Evolutionary conservation across 805 yeast species (phyloP), one percentile per base, ranked within the genome.

Genomic region (Sporopachydermia quercuum): DNA sequence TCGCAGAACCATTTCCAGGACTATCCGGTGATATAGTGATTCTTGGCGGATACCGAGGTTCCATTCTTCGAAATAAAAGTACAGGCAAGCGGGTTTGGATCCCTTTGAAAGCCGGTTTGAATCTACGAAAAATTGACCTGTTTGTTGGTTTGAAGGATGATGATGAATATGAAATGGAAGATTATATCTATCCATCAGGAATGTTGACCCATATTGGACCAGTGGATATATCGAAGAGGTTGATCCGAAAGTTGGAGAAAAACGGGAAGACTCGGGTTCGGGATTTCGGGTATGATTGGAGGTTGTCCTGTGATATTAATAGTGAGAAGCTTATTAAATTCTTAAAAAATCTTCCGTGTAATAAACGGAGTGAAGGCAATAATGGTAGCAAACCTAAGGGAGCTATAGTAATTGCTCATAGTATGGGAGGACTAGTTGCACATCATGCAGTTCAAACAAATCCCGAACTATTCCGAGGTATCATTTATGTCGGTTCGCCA

Each of bases 231-330:
- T 70, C 85, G 39, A 68, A 68, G 44, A 70, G 67, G 47, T 60
- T 87, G 41, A 66, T 80, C 38, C 67, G 69, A 37, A 70, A 62
- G 47, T 55, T 87, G 27, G 15, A 35, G n/a, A 47, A 62, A 4
- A 77, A 76, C 48, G 77, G 81, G 2, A 73, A 71, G 8, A 69
- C 79, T 3, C 68, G 59, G 13, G 75, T 83, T 4, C 71, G 72
- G 41, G 78, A 79, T 42, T 87, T 78, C 58, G 93, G 94, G n/a
- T 87, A 86, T 56, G 96, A 87, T 60, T 87, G 96, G 96, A 69
- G 96, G 49, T 57, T 86, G 4, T 74, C 87, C 4, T 66, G 74
- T 2, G 81, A 74, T 35, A 54, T 75, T 3, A 60, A 67, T 15
- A 62, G 81, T 8, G 53, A 58, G 4, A 66, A 74, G 44, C 60